phyloP scores from a whole-genome alignment of 2,329 filamentous ascomycete species.

The Paecilomyces fulvus region DNA sequence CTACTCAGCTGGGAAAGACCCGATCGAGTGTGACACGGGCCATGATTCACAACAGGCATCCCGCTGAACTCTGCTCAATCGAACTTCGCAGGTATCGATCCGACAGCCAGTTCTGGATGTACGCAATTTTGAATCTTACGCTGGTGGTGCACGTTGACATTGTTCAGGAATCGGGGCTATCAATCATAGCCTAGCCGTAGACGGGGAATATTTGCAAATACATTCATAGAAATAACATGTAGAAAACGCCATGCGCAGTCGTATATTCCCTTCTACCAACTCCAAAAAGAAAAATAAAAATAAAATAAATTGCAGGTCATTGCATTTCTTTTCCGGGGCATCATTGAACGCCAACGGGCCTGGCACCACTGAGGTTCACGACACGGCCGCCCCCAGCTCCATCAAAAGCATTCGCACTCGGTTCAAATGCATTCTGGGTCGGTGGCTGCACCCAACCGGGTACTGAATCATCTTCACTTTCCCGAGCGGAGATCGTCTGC shows the following conservation, averaged over 20 bases:
- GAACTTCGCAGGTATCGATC: neutral
- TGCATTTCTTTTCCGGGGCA: neutral
- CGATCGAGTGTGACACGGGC: neutral
- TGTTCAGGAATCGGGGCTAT: neutral
- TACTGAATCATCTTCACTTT: slow-evolving; percentile 54
- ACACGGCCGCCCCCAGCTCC: slow-evolving; percentile 43
- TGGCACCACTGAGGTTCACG: slow-evolving; percentile 49
- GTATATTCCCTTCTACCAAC: neutral
- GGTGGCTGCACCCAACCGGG: slow-evolving; percentile 62
- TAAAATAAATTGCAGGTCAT: neutral
- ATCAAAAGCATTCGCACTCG: slow-evolving; percentile 6
- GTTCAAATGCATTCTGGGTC: neutral
- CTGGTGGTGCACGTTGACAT: neutral
- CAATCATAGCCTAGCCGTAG: neutral
- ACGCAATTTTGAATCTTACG: neutral
- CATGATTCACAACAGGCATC: neutral
- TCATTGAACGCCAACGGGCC: slow-evolving; percentile 38
- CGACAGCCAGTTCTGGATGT: neutral
- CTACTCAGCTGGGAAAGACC: neutral
- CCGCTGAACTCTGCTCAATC: neutral
- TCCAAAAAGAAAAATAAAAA: neutral
- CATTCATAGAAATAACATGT: neutral
- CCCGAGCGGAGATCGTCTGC: slow-evolving; percentile 56
- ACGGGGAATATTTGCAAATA: neutral
- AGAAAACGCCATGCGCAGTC: neutral